Evolutionary conservation across 331 rosid genomes (phyloP), one percentile per base, ranked within the genome.

Genomic region (Rhamnella rubrinervis): DNA sequence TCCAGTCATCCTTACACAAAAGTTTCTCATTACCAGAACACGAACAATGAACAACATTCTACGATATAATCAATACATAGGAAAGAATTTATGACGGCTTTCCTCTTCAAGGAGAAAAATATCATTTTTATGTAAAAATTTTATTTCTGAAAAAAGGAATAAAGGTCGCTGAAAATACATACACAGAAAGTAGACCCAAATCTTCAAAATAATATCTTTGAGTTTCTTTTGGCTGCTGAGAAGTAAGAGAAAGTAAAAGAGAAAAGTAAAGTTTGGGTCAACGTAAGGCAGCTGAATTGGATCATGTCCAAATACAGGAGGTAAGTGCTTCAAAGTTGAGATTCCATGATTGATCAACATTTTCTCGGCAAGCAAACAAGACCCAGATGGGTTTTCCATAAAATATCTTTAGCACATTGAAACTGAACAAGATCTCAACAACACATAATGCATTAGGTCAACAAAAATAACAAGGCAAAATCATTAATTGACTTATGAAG

Each of bases 351-450:
- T 31, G 61, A 12, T 11, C 46, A 58, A 58, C 17, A 5, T 46
- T 44, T 67, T 17, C 31, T 51, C 23, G 37, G 62, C 13, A 23
- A 66, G n/a, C 70, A 80, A 23, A 52, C 50, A 77, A 74, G 61
- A 77, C 58, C 63, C 55, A 70, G 40, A 17, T 70, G 61, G 61
- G 31, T 31, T 53, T 61, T 61, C 23, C 50, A 46, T 26, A 4
- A 59, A 47, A 63, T 11, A 16, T 18, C 23, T n/a, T 6, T 4
- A 50, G 52, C 31, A 41, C 77, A 75, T 50, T 41, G 72, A 47
- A 69, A 23, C 18, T 62, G 17, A 77, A 53, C 67, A 75, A 70
- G 65, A 76, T 63, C 58, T 26, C 65, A 66, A 66, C 55, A 68
- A 61, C 25, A 35, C 8, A 56, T 1, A 66, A 72, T 49, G 52